These are phyloP conservation scores for Tuber aestivum DNA, from an alignment of 495 filamentous ascomycete genomes.

Conservation along the genomic window DNA sequence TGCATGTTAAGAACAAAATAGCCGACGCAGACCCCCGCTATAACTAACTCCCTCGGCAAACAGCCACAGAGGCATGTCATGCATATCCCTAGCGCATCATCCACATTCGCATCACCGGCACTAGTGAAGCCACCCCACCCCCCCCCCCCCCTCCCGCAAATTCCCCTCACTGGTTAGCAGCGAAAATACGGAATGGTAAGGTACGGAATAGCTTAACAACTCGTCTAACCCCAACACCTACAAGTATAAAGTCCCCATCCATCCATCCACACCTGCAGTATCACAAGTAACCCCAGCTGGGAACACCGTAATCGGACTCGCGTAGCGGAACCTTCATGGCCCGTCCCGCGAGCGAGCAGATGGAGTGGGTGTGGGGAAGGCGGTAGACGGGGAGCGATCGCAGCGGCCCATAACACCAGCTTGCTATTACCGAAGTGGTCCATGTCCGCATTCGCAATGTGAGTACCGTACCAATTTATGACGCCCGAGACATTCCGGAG, in stretches of 20 bases:
- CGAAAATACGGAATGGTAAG: too few relatives aligned
- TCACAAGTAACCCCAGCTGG: conserved; percentile 54
- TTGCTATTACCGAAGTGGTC: conserved; percentile 66
- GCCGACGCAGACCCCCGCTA: conserved; percentile 63
- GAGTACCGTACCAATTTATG: too few relatives aligned
- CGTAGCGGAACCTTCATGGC: conserved; percentile 47
- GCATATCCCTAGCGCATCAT: conserved; percentile 69
- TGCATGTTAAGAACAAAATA: conserved; percentile 71
- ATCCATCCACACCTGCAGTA: conserved; percentile 50
- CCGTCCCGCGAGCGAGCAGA: conserved; percentile 61
- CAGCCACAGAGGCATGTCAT: conserved; percentile 75
- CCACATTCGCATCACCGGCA: conserved; percentile 46
- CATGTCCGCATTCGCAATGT: conserved; percentile 70
- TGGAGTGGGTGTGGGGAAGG: conserved; percentile 30
- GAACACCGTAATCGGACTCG: conserved; percentile 54
- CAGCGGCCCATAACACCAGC: too few relatives aligned
- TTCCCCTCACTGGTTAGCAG: too few relatives aligned
- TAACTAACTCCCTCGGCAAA: conserved; percentile 66
- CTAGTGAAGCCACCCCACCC: conserved; percentile 6
- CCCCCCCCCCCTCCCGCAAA: too few relatives aligned
- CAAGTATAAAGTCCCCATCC: conserved; percentile 62
- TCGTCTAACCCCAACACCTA: conserved; percentile 54
- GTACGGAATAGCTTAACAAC: too few relatives aligned
- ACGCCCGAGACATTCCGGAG: conserved; percentile 55
- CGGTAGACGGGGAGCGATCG: conserved; percentile 41